These are phyloP conservation scores for Elsinoe fawcettii DNA, from an alignment of 2,329 filamentous ascomycete genomes.

Conservation along the genomic window DNA sequence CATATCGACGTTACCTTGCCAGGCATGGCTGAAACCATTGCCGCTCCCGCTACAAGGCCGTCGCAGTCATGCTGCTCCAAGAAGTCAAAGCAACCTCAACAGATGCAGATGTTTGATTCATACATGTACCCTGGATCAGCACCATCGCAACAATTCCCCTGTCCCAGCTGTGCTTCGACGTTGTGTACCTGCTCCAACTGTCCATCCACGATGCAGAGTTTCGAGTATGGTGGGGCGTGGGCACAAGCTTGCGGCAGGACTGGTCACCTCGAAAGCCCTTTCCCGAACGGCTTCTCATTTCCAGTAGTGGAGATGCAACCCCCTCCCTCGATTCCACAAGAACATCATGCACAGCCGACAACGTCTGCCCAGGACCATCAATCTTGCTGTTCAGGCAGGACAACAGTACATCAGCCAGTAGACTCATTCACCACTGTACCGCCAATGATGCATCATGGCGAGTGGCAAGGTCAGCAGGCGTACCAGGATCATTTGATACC, in stretches of 20 bases:
- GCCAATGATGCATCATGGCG: neutral
- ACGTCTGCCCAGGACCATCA: neutral
- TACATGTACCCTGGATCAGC: slow-evolving; percentile 8
- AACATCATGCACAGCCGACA: neutral
- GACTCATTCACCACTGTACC: slow-evolving; percentile 1
- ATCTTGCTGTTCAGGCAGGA: slow-evolving; percentile 1
- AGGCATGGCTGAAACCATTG: neutral
- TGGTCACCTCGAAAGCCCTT: slow-evolving; percentile 16
- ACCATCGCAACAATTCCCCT: slow-evolving; percentile 16
- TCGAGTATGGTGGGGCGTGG: slow-evolving; percentile 17
- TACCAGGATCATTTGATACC: neutral
- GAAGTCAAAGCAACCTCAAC: neutral
- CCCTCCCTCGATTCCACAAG: neutral
- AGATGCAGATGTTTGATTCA: slow-evolving; percentile 7
- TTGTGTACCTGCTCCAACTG: slow-evolving; percentile 17
- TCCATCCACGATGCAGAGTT: slow-evolving; percentile 17
- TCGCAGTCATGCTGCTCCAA: slow-evolving; percentile 17
- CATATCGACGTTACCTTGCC: slow-evolving; percentile 6
- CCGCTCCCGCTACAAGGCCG: neutral
- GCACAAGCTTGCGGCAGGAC: slow-evolving; percentile 15
- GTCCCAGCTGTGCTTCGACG: slow-evolving; percentile 17
- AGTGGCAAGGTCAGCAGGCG: neutral
- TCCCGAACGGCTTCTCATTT: slow-evolving; percentile 4
- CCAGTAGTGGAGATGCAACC: neutral
- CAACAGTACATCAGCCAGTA: neutral